Evolutionary conservation across 176 grass and related monocot genomes (phyloP), one percentile per base, ranked within the genome.

Genomic region (Saccharum spontaneum): DNA sequence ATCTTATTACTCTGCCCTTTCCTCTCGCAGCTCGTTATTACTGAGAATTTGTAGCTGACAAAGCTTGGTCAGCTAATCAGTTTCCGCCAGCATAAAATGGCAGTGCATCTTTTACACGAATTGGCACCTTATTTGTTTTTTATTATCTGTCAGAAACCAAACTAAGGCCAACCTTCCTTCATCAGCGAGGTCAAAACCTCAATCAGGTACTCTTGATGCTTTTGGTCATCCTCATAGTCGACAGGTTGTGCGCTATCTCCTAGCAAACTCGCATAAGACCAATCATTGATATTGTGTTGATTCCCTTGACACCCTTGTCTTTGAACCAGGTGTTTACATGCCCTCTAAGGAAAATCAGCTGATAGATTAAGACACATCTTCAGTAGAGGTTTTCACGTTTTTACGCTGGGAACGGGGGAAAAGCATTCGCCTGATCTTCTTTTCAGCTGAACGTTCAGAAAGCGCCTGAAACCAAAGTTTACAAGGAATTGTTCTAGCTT

Each of bases 351-450:
- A 76, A 85, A 73, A 70, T 71, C 33, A 84, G 46, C 40, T 30
- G 54, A 54, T 84, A 91, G 22, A 31, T 36, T 67, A 90, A 34
- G 79, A 89, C 48, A 81, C 80, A 73, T 84, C 91, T 90, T 88
- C 91, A 71, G 52, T 26, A 7, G 87, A 66, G 83, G 79, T 36
- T 93, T 86, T 91, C 66, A 60, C 23, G 2, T 36, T 76, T 84
- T 99, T 99, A 12, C 86, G 83, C 46, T 87, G 88, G 40, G 82
- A 80, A 9, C 86, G 86, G 0, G 90, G 86, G 37, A 92, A 99
- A 91, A 96, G 88, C 94, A 99, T 96, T 65, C 91, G 77, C 36
- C 86, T 96, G 71, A 96, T 99, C 86, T 99, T 99, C 84, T 92
- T 96, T 86, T 96, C 90, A 63, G 93, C 94, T 33, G 91, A 89